A percentile compares a stretch with the other conserved stretches of the same genome.
These are phyloP conservation scores for Flaveria brownii DNA, from an alignment of 129 eudicot species.

Conservation along the genomic window DNA sequence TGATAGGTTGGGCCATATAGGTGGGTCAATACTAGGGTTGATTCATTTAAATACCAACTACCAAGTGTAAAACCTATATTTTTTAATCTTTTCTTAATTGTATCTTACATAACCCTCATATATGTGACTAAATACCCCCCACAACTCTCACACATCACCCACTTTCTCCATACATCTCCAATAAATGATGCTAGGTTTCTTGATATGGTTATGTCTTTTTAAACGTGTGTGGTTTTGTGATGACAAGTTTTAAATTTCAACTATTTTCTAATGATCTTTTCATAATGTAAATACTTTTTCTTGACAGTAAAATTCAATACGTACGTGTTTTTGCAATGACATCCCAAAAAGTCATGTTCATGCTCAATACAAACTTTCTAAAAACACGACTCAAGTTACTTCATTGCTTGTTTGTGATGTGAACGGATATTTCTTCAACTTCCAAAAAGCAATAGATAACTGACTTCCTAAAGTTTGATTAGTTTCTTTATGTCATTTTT, in stretches of 20 bases:
- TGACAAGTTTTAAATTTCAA: neutral
- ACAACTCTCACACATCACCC: neutral
- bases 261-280: neutral
- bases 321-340: neutral
- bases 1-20: neutral
- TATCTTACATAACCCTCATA: neutral
- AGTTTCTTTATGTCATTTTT: neutral
- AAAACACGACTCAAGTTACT: neutral
- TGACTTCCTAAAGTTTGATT: neutral
- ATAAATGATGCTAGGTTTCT: neutral
- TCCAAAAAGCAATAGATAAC: neutral
- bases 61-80: neutral
- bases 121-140: neutral
- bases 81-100: neutral
- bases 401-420: neutral
- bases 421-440: neutral
- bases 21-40: neutral
- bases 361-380: neutral
- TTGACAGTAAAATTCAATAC: neutral
- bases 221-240: neutral
- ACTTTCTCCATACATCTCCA: neutral
- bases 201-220: neutral
- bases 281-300: neutral
- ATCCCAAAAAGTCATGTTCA: neutral
- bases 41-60: neutral